Base-by-base conservation (phyloP, 176 grass and related monocot genomes). In the Aegilops speltoides region DNA sequence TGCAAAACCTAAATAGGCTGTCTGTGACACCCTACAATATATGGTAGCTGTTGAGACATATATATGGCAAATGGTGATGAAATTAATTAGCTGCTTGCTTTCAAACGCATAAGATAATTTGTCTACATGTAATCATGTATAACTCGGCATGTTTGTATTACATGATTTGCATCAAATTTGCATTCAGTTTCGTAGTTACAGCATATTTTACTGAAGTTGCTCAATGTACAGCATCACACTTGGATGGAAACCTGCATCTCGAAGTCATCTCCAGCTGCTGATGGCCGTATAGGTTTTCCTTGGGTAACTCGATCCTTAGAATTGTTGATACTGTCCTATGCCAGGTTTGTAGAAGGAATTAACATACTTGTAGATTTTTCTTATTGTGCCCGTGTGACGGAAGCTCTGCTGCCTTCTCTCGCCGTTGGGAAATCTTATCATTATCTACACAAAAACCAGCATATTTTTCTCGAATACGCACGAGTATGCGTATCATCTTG, bases 361-460 rank as follows among this genome's bases (percentile, higher is more conserved):
- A 5, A 93, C 79, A 4, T 79, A 89, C 38, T 29, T 93, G 83
- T 84, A 95, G 68, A 93, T 78, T 16, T 87, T 79, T 86, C 86
- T 84, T 80, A 95, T 90, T 28, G 87, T 93, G 73, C 93, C 90
- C 1, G 86, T 91, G 19, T 79, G 83, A 38, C 6, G 56, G 76
- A 95, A 95, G 37, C n/a, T 88, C 69, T 91, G 83, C 29, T 73
- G 82, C 9, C 52, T 85, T 38, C 90, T 95, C 75, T 93, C 83
- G 3, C 91, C 86, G 45, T 93, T 90, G 46, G 93, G 93, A 60
- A 95, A 87, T 67, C 93, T 91, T 90, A 95, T 85, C 91, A 95
- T 56, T 68, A 93, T 74, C 91, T 95, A 69, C 86, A 90, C 1
- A 69, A 83, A n/a, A 68, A 10, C n/a, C n/a, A n/a, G n/a, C n/a